A percentile compares a stretch with the other conserved stretches of the same genome.
These are phyloP conservation scores for Myriosclerotinia duriaeana DNA, from an alignment of 2,329 filamentous ascomycete species.

Conservation along the genomic window DNA sequence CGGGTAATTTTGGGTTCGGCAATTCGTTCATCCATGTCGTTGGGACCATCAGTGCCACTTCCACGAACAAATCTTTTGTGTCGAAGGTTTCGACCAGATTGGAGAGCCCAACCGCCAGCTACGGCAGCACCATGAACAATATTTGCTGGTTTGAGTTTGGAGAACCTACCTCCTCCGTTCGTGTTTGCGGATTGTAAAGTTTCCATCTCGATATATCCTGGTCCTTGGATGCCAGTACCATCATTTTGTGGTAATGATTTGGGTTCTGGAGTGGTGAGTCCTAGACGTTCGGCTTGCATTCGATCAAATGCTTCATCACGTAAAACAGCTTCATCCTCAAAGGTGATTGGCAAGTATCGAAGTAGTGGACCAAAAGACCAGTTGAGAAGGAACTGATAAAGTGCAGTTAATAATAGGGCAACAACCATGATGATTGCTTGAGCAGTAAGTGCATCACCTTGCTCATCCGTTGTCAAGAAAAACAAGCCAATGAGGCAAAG, in stretches of 20 bases:
- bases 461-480: constrained; percentile 66
- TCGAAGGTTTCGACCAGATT: constrained; percentile 37
- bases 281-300: constrained; percentile 70
- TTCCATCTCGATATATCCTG: constrained; percentile 46
- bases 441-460: constrained; percentile 56
- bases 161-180: constrained; percentile 24
- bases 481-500: constrained; percentile 86
- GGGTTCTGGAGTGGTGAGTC: constrained; percentile 56
- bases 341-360: constrained; percentile 86
- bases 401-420: constrained; percentile 63
- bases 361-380: constrained; percentile 80
- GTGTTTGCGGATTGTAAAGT: constrained; percentile 45
- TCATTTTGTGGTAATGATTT: constrained; percentile 28
- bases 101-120: constrained; percentile 36
- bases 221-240: constrained; percentile 33
- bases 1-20: constrained; percentile 29
- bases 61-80: constrained; percentile 49
- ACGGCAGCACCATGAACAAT: constrained; percentile 30
- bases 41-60: constrained; percentile 46
- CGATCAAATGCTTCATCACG: constrained; percentile 86
- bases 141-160: constrained; percentile 37
- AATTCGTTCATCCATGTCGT: constrained; percentile 35
- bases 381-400: constrained; percentile 82
- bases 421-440: constrained; percentile 88
- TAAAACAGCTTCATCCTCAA: constrained; percentile 92